Percentiles rank a stretch among this genome's conserved stretches.
These are phyloP conservation scores for Apiotrichum akiyoshidainum DNA, from an alignment of 1,284 basidiomycete species.

Conservation along the genomic window DNA sequence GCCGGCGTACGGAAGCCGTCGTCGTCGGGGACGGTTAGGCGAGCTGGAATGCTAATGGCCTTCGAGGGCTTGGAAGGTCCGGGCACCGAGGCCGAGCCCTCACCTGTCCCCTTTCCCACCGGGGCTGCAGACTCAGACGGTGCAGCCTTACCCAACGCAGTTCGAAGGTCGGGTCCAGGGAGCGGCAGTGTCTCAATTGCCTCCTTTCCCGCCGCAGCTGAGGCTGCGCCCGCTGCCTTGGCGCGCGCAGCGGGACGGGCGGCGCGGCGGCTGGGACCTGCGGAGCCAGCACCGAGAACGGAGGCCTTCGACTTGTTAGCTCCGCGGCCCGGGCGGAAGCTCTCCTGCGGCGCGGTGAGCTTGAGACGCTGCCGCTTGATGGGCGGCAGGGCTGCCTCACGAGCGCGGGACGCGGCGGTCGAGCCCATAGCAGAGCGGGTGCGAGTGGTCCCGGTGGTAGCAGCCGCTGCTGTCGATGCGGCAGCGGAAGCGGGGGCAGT, in stretches of 20 bases:
- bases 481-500: no score
- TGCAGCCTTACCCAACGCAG: not conserved
- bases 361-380: constrained; percentile 36
- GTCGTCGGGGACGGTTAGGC: not conserved
- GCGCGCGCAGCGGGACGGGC: not conserved
- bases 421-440: constrained; percentile 6
- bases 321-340: constrained; percentile 31
- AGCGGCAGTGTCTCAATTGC: constrained; percentile 16
- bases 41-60: constrained; percentile 1
- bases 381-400: constrained; percentile 28
- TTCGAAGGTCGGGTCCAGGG: constrained; percentile 8
- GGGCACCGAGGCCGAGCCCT: not conserved
- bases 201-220: not conserved
- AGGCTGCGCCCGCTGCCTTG: not conserved
- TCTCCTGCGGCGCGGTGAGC: constrained; percentile 41
- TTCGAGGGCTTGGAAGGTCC: not conserved
- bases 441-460: not conserved
- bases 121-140: not conserved
- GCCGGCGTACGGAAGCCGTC: constrained; percentile 1
- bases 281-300: constrained; percentile 3
- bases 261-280: not conserved
- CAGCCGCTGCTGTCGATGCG: not conserved
- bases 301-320: constrained; percentile 16
- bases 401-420: constrained; percentile 20
- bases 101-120: not conserved